Evolutionary conservation across 2,329 filamentous ascomycete species (phyloP).

Genomic region (Ophiostoma montium): DNA sequence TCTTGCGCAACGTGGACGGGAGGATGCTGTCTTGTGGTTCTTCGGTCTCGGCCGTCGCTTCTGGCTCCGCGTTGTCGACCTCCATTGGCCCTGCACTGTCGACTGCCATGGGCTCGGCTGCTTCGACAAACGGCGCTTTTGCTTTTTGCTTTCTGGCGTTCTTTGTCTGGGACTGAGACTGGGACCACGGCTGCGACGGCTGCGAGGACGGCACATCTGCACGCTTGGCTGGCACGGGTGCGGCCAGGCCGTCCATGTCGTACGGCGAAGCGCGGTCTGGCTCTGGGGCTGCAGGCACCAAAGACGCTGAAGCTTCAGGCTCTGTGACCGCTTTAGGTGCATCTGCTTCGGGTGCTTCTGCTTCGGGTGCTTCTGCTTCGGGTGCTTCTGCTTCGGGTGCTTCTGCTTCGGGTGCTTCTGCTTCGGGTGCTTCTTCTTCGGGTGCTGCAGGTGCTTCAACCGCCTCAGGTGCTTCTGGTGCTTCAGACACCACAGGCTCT

Average conservation of each 20-base stretch:
- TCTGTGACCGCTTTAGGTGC: too few relatives aligned
- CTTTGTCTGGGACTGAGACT: neutral
- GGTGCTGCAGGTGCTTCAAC: neutral
- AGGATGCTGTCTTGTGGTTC: neutral
- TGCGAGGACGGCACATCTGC: neutral
- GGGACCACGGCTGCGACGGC: neutral
- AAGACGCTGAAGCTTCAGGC: too few relatives aligned
- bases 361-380: too few relatives aligned
- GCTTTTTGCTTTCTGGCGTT: neutral
- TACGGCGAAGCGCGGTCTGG: neutral
- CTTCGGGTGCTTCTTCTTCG: neutral
- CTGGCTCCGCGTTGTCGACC: neutral
- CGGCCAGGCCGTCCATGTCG: neutral
- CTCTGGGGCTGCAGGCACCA: too few relatives aligned
- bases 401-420: neutral
- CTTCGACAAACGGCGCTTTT: neutral
- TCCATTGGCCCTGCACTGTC: neutral
- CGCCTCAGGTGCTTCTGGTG: neutral
- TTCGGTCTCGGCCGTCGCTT: neutral
- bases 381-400: too few relatives aligned
- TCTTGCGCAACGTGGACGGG: neutral
- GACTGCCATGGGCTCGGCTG: neutral
- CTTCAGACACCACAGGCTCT: too few relatives aligned
- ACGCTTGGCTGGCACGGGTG: neutral
- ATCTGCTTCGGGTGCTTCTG: too few relatives aligned